Base-by-base conservation (phyloP, 768 basidiomycete genomes). In the Naematelia aurantialba region DNA sequence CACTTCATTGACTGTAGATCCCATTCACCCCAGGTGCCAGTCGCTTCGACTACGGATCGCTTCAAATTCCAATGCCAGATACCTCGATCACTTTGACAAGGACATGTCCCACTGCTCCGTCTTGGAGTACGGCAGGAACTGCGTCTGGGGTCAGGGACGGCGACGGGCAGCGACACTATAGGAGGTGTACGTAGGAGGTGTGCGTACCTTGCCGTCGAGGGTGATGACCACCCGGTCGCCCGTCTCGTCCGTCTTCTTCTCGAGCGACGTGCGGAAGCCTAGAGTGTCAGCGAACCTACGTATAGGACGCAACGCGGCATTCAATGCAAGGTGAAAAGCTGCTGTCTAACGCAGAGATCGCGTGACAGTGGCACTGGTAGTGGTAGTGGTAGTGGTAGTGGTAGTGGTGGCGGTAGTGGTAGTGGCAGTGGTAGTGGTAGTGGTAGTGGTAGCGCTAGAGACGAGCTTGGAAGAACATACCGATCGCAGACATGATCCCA, bases 401-500 rank as follows among this genome's bases (percentile, higher is more conserved):
- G 50, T 52, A 52, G 14, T 52, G 17, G 19, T 24, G 17, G n/a
- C 13, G 26, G 12, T 19, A 50, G 27, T 13, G 22, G 13, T n/a
- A 25, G 10, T 17, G 45, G n/a, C 8, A 19, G 19, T 48, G 17
- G 17, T 26, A 50, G 29, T n/a, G n/a, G n/a, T n/a, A 57, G 34
- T 49, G 56, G 31, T 17, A 14, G 39, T 44, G 3, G n/a, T 10
- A 8, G 12, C 21, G 34, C 8, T 39, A 17, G 17, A 39, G 8
- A 39, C 8, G 34, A 39, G n/a, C n/a, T n/a, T 52, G 47, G n/a
- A 13, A 27, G 34, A 17, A 17, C 34, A 8, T 39, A 39, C 55
- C 64, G 30, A 75, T 75, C 17, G 73, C 73, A 14, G 69, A 71
- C 73, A 75, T 75, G 60, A 75, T 75, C 29, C 73, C 73, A 55